phyloP scores from a whole-genome alignment of 768 basidiomycete genomes.

The Mycena crocata region DNA sequence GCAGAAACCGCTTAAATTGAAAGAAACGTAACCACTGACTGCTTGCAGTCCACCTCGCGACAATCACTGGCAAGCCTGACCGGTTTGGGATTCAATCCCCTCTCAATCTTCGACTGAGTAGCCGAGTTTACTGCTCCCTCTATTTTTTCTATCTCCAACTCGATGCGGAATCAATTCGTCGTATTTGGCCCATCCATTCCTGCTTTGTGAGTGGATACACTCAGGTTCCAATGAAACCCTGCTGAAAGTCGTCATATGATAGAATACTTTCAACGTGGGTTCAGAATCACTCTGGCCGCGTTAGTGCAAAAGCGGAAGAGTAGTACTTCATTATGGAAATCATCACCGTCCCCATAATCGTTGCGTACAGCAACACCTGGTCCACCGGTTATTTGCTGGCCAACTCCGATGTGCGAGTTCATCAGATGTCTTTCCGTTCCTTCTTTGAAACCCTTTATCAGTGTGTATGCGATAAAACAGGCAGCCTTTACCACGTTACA shows the following conservation, averaged over 20 bases:
- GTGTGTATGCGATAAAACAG: conserved; percentile 56
- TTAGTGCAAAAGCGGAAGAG: too few species aligned
- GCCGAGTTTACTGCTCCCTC: conserved; percentile 3
- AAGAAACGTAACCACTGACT: too few species aligned
- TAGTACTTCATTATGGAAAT: conserved; percentile 19
- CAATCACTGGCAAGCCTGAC: conserved; percentile 37
- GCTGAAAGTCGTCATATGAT: not conserved
- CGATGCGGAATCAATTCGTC: not conserved
- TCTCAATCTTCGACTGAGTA: conserved; percentile 25
- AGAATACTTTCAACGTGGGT: conserved; percentile 32
- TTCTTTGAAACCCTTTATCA: not conserved
- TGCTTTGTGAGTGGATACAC: conserved; percentile 49
- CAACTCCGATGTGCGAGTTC: conserved; percentile 43
- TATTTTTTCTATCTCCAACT: too few species aligned
- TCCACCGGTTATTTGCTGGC: conserved; percentile 53
- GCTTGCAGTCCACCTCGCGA: conserved; percentile 43
- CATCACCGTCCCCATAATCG: conserved; percentile 24
- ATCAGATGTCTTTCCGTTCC: too few species aligned
- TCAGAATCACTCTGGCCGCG: not conserved
- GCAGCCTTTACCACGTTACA: conserved; percentile 52
- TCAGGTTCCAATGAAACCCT: not conserved
- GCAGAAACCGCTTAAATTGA: too few species aligned
- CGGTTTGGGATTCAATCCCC: not conserved
- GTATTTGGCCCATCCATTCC: conserved; percentile 39
- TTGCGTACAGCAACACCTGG: conserved; percentile 47